These are phyloP conservation scores for Globisporangium takayamanum DNA, from an alignment of 352 stramenopile genomes.

Conservation along the genomic window DNA sequence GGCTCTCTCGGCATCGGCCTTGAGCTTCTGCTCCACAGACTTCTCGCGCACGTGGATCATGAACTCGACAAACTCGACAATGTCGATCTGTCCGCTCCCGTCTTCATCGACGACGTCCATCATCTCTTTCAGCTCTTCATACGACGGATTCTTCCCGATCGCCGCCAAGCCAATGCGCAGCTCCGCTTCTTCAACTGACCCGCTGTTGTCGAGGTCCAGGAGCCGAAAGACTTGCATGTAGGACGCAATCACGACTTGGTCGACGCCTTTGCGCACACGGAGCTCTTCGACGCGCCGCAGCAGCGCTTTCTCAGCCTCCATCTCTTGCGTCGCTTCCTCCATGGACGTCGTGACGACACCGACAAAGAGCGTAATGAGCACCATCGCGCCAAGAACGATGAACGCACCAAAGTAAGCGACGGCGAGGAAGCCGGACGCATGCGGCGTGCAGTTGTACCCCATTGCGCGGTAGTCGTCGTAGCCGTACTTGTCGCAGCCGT, in stretches of 20 bases:
- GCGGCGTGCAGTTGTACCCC: constrained; percentile 50
- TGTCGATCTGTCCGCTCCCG: constrained; percentile 78
- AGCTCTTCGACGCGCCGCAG: constrained; percentile 55
- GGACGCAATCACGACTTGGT: constrained; percentile 37
- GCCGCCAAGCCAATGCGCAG: constrained; percentile 69
- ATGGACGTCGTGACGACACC: constrained; percentile 90
- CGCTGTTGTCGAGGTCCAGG: constrained; percentile 75
- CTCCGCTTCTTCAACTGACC: constrained; percentile 82
- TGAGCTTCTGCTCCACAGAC: constrained; percentile 39
- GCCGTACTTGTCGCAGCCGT: constrained; percentile 78
- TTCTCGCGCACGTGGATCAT: constrained; percentile 80
- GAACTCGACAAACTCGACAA: constrained; percentile 84
- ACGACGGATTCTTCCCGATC: constrained; percentile 74
- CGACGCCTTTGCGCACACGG: constrained; percentile 44
- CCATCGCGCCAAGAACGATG: constrained; percentile 78
- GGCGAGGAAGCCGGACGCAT: constrained; percentile 36
- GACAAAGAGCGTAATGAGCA: constrained; percentile 90
- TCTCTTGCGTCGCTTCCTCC: constrained; percentile 85
- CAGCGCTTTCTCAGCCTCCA: constrained; percentile 68
- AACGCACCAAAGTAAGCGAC: constrained; percentile 81
- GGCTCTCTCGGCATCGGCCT: constrained; percentile 7
- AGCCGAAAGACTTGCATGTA: constrained; percentile 85
- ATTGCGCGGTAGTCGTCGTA: constrained; percentile 54
- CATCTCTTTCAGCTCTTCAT: constrained; percentile 82
- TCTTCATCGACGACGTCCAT: constrained; percentile 85